Evolutionary conservation across 23 red algal genomes (phyloP), one percentile per base, ranked within the genome.

Genomic region (Gracilaria vermiculophylla): DNA sequence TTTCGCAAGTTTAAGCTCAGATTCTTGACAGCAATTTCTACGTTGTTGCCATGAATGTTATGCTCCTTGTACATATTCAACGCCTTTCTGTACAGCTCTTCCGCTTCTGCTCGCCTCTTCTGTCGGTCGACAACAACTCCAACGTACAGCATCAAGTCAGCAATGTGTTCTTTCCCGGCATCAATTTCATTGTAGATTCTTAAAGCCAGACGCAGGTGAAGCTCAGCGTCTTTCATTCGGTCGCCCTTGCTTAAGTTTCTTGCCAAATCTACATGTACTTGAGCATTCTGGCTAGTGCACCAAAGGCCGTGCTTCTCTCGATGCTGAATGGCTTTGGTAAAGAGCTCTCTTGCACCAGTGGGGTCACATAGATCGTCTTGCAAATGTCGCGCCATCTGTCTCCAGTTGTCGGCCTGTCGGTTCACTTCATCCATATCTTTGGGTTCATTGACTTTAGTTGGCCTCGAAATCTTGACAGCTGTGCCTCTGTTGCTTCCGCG

Each of bases 101-200:
- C 91, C 14, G 91, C 91, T 48, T 94, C 91, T 13, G 48, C 55
- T 17, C 91, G 69, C 12, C 78, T 47, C 62, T 73, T 81, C 49
- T 94, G 91, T 45, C 91, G 44, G 61, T 94, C 91, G 15, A 83
- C 91, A 24, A 94, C 76, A 10, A 94, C 91, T 33, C 78, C 91
- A 9, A 83, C 64, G 56, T 94, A 94, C n/a, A 78, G 49, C 43
- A 86, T 57, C 36, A 94, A 74, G 39, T 94, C 91, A 11, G 78
- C 91, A 17, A 65, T 47, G 35, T 78, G 76, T 53, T 94, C 91
- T 45, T 79, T 69, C 8, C 78, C 73, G 31, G 76, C 76, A 11
- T 62, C 88, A 55, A 82, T 57, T 8, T 73, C 55, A 20, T 92
- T 56, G 77, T 82, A 82, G 49, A 92, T 92, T 52, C 62, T 27